These are phyloP conservation scores for Cryphonectria radicalis DNA, from an alignment of 2,329 filamentous ascomycete genomes.

Conservation along the genomic window DNA sequence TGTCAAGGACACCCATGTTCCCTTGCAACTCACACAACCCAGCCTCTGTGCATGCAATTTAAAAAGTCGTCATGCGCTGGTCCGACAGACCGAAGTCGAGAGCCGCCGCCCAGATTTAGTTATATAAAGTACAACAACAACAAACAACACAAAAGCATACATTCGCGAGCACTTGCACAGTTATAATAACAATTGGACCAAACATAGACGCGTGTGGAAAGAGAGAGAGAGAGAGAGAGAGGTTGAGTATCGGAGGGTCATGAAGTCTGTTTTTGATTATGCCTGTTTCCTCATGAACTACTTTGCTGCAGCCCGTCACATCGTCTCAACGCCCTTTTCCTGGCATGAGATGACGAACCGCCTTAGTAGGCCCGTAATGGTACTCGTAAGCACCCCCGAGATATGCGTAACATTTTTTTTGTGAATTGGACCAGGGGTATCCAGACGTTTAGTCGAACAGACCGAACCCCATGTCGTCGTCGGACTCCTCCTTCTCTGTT, in stretches of 20 bases:
- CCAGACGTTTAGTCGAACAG: conserved; percentile 68
- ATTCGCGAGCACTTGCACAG: not conserved
- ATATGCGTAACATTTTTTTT: conserved; percentile 8
- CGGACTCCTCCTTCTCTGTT: conserved; percentile 69
- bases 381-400: conserved; percentile 25
- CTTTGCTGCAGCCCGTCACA: conserved; percentile 16
- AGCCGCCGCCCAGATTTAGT: not conserved
- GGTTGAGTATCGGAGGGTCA: not conserved
- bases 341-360: conserved; percentile 40
- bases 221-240: too few species aligned
- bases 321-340: conserved; percentile 35
- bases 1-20: conserved; percentile 6
- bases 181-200: not conserved
- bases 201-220: not conserved
- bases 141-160: not conserved
- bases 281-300: conserved; percentile 22
- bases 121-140: not conserved
- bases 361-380: conserved; percentile 30
- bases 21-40: not conserved
- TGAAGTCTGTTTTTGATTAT: conserved; percentile 19
- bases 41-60: conserved; percentile 15
- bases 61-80: conserved; percentile 6
- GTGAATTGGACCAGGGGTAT: conserved; percentile 6
- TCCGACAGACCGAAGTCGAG: not conserved
- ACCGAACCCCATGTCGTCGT: conserved; percentile 79